phyloP scores from a whole-genome alignment of 192 early-diverging fungal species.

The Umbelopsis isabellina region DNA sequence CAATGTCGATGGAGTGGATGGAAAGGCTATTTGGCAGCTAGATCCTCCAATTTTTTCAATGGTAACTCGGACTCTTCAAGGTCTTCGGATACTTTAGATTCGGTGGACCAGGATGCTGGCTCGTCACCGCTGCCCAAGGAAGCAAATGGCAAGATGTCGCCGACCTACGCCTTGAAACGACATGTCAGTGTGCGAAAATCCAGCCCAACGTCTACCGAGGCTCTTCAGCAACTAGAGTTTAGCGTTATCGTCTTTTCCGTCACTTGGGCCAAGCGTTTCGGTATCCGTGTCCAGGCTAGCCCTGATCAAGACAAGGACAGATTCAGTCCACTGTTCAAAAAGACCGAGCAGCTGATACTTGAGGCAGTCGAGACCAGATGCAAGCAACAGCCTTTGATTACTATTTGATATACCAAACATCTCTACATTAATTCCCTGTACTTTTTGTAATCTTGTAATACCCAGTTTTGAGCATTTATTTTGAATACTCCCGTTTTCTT shows the following conservation, averaged over 20 bases:
- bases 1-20: background rate
- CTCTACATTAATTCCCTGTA: background rate
- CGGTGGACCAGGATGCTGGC: background rate
- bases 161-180: background rate
- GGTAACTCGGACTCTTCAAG: background rate
- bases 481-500: background rate
- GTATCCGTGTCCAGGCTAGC: background rate
- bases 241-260: constrained; percentile 2
- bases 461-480: background rate
- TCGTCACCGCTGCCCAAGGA: background rate
- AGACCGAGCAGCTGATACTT: constrained; percentile 11
- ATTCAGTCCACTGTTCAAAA: background rate
- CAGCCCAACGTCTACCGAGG: background rate
- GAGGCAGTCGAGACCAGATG: background rate
- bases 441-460: background rate
- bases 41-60: background rate
- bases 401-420: background rate
- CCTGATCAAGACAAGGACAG: background rate
- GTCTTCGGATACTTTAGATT: constrained; percentile 9
- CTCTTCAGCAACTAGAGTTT: background rate
- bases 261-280: constrained; percentile 3
- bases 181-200: background rate
- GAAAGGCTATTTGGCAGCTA: background rate
- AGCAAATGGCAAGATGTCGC: background rate
- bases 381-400: background rate